phyloP scores from a whole-genome alignment of 139 green algal genomes.

The Chlorella sorokiniana region DNA sequence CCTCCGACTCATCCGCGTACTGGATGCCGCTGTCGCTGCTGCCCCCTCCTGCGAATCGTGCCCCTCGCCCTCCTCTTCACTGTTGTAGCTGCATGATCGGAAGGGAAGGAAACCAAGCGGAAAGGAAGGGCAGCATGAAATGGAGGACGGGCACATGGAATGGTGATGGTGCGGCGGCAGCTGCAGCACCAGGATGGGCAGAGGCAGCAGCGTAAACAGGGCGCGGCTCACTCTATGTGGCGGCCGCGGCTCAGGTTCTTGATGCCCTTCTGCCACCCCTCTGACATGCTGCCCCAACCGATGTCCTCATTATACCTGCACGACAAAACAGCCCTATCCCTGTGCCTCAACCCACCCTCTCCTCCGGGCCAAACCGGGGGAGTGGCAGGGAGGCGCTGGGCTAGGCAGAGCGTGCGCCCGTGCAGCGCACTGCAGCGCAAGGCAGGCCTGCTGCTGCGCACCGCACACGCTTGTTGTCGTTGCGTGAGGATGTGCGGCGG shows the following conservation, averaged over 20 bases:
- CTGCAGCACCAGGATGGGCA: no score
- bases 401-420: background rate
- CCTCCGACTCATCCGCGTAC: background rate
- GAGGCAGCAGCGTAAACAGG: no score
- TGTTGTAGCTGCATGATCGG: background rate
- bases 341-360: no score
- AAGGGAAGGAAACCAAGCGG: background rate
- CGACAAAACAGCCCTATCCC: background rate
- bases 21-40: background rate
- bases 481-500: no score
- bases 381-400: no score
- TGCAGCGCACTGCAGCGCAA: background rate
- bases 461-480: background rate
- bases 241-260: background rate
- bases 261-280: slow-evolving; percentile 16
- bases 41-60: background rate
- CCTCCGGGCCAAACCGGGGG: no score
- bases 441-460: background rate
- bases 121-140: background rate
- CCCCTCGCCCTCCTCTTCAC: background rate
- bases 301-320: slow-evolving; percentile 17
- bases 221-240: background rate
- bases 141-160: no score
- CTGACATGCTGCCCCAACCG: background rate
- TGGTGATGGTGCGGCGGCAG: no score